These are phyloP conservation scores for Tarenaya hassleriana DNA, from an alignment of 345 rosid genomes.

Conservation along the genomic window DNA sequence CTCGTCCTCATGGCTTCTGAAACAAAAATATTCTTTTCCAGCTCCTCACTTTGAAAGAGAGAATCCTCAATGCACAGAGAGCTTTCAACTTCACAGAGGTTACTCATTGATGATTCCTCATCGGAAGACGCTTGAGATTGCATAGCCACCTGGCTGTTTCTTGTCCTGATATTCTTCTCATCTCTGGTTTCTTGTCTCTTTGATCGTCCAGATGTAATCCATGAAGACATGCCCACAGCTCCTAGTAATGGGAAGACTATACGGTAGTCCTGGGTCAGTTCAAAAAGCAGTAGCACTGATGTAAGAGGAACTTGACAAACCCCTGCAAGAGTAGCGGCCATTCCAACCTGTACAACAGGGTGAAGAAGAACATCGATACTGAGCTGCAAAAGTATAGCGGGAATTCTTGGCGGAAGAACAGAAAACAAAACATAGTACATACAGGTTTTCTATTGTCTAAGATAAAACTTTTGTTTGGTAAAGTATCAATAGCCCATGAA, in stretches of 20 bases:
- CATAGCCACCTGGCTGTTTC: constrained; percentile 27
- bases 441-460: neutral
- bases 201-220: constrained; percentile 80
- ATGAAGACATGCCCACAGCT: constrained; percentile 90
- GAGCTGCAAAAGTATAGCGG: constrained; percentile 8
- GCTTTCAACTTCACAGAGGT: constrained; percentile 84
- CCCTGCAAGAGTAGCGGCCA: constrained; percentile 99
- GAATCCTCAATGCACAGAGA: constrained; percentile 71
- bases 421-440: neutral
- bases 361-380: neutral
- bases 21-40: constrained; percentile 45
- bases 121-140: constrained; percentile 31
- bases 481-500: neutral
- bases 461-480: constrained; percentile 1
- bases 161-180: constrained; percentile 28
- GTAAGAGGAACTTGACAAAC: constrained; percentile 99
- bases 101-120: constrained; percentile 31
- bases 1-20: constrained; percentile 90
- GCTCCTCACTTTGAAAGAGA: constrained; percentile 32
- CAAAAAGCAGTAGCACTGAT: constrained; percentile 78
- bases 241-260: constrained; percentile 84
- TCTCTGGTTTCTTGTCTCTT: constrained; percentile 49
- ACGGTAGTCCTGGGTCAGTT: constrained; percentile 85
- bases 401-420: neutral
- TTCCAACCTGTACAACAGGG: constrained; percentile 67